phyloP scores from a whole-genome alignment of 192 early-diverging fungal species.

The Linnemannia exigua region DNA sequence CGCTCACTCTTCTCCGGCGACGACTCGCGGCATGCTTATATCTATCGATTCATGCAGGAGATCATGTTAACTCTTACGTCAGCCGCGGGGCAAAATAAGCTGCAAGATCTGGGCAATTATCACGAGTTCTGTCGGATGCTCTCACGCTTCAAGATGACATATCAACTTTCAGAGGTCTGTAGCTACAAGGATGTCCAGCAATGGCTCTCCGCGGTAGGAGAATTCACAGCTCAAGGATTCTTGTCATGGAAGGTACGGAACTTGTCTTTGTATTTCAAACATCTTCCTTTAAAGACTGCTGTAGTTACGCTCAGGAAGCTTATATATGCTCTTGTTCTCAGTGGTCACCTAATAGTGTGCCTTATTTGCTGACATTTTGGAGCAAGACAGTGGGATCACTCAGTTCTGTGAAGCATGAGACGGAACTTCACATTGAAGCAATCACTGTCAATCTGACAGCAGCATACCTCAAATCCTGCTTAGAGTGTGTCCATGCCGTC shows the following conservation, averaged over 20 bases:
- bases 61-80: slow-evolving; percentile 74
- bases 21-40: slow-evolving; percentile 73
- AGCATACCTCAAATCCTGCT: slow-evolving; percentile 63
- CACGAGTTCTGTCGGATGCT: slow-evolving; percentile 90
- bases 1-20: slow-evolving; percentile 86
- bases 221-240: slow-evolving; percentile 77
- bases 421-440: slow-evolving; percentile 16
- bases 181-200: slow-evolving; percentile 72
- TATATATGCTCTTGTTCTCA: slow-evolving; percentile 33
- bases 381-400: slow-evolving; percentile 77
- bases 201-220: slow-evolving; percentile 73
- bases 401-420: slow-evolving; percentile 31
- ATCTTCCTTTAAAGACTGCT: background rate
- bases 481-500: slow-evolving; percentile 63
- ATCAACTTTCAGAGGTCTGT: slow-evolving; percentile 83
- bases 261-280: background rate
- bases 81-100: slow-evolving; percentile 62
- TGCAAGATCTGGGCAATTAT: slow-evolving; percentile 83
- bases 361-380: slow-evolving; percentile 90
- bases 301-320: background rate
- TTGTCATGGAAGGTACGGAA: slow-evolving; percentile 68
- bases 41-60: slow-evolving; percentile 78
- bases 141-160: slow-evolving; percentile 84
- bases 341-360: slow-evolving; percentile 81
- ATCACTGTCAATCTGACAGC: slow-evolving; percentile 56